Percentiles rank a stretch among this genome's conserved stretches.
Conservation (phyloP, 2,329 filamentous ascomycete genomes). For the Hymenoscyphus occultus region DNA sequence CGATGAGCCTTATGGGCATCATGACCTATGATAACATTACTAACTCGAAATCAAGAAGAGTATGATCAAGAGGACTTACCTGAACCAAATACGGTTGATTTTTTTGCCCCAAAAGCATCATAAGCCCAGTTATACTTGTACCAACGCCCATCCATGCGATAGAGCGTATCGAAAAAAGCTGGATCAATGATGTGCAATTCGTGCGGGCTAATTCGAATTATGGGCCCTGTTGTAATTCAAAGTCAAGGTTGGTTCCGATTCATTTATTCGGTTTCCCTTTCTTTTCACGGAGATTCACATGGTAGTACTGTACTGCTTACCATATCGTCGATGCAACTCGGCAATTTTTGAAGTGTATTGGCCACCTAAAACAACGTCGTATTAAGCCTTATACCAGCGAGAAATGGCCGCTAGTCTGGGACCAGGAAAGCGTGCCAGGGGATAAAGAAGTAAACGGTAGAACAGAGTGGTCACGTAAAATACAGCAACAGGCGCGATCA, state of each 20-base stretch:
- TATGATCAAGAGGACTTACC: neutral
- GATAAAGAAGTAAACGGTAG: conserved; percentile 23
- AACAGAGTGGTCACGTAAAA: neutral
- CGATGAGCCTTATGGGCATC: neutral
- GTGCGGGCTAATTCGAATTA: conserved; percentile 3
- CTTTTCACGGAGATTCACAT: neutral
- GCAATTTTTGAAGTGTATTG: conserved; percentile 43
- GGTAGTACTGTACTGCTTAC: conserved; percentile 17
- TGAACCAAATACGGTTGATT: neutral
- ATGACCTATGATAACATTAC: neutral
- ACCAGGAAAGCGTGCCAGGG: conserved; percentile 33
- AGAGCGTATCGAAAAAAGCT: neutral
- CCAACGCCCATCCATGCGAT: neutral
- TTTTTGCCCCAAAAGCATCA: neutral
- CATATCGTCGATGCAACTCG: conserved; percentile 43
- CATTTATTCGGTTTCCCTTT: neutral
- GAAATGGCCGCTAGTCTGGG: conserved; percentile 34
- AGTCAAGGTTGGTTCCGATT: neutral
- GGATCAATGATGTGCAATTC: conserved; percentile 3
- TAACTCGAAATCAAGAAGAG: neutral
- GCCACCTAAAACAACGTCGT: conserved; percentile 41
- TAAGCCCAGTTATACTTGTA: conserved; percentile 2
- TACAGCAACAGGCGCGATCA: neutral
- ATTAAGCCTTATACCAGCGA: conserved; percentile 36
- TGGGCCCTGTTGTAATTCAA: neutral